Evolutionary conservation across 306 rosid species (phyloP).

Genomic region (Purshia tridentata): DNA sequence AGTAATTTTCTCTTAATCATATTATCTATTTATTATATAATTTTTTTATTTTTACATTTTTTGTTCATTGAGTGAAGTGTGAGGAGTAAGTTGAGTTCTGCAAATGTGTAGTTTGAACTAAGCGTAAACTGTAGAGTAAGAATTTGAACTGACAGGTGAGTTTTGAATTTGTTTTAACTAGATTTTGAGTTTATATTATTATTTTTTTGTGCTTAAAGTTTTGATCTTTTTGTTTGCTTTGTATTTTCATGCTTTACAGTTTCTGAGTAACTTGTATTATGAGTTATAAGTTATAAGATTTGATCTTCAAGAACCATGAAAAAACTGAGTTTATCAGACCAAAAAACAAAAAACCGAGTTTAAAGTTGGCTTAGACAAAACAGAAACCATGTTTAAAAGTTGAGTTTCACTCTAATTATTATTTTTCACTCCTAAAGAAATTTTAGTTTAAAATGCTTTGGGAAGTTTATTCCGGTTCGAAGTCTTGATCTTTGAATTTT

Average conservation of each 20-base stretch:
- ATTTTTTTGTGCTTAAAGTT: background rate
- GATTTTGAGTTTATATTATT: background rate
- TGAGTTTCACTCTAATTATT: background rate
- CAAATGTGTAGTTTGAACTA: too few species aligned
- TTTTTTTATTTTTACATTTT: constrained; percentile 30
- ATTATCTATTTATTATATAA: background rate
- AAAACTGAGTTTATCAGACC: background rate
- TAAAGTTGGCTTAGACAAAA: background rate
- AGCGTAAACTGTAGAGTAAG: constrained; percentile 34
- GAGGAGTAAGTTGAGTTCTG: constrained; percentile 18
- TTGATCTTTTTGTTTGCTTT: background rate
- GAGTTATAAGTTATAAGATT: background rate
- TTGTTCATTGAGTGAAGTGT: constrained; percentile 10
- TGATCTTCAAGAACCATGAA: constrained; percentile 7
- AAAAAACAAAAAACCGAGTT: background rate
- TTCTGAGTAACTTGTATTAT: too few species aligned
- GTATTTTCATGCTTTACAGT: background rate
- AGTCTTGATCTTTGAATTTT: constrained; percentile 21
- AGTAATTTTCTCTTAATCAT: background rate
- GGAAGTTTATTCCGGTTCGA: constrained; percentile 1
- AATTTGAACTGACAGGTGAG: constrained; percentile 3
- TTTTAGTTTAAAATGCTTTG: background rate
- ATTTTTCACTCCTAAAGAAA: too few species aligned
- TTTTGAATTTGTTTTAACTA: background rate
- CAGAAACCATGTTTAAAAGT: background rate